Evolutionary conservation across 441 rosid genomes (phyloP).

Genomic region (Arabidopsis lyrata): DNA sequence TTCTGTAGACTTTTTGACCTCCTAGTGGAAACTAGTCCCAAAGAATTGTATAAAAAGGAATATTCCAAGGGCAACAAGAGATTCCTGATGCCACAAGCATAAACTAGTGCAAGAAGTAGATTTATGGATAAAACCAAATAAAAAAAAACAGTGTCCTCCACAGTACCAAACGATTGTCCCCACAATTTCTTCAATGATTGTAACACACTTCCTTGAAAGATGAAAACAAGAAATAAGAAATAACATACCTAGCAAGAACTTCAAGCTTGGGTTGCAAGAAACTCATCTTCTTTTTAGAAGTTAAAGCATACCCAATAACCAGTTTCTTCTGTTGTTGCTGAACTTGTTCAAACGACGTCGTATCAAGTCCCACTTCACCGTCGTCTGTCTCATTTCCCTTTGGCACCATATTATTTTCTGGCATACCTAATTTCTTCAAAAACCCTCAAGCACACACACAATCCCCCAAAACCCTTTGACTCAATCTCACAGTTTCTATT

Average conservation of each 20-base stretch:
- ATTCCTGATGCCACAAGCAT: constrained; percentile 45
- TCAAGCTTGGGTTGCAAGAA: constrained; percentile 90
- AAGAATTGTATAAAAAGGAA: constrained; percentile 52
- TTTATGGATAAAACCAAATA: background rate
- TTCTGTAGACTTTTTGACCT: constrained; percentile 30
- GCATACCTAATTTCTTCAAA: constrained; percentile 51
- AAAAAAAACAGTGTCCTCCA: constrained; percentile 19
- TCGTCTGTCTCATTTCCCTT: constrained; percentile 41
- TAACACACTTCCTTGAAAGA: background rate
- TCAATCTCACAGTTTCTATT: constrained; percentile 31
- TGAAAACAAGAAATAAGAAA: constrained; percentile 10
- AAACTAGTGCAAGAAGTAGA: constrained; percentile 14
- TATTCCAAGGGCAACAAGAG: constrained; percentile 55
- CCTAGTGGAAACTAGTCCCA: constrained; percentile 46
- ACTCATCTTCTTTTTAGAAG: constrained; percentile 86
- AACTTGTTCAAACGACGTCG: constrained; percentile 25
- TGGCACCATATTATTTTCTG: constrained; percentile 49
- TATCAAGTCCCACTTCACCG: constrained; percentile 20
- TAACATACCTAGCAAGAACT: constrained; percentile 69
- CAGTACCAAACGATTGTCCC: background rate
- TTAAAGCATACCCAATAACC: constrained; percentile 87
- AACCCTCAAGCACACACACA: constrained; percentile 30
- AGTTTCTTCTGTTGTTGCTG: constrained; percentile 47
- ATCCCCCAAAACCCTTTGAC: constrained; percentile 30
- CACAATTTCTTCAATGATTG: background rate